Conservation (phyloP, 305 asterid genomes). For the Fraxinus ornus region DNA sequence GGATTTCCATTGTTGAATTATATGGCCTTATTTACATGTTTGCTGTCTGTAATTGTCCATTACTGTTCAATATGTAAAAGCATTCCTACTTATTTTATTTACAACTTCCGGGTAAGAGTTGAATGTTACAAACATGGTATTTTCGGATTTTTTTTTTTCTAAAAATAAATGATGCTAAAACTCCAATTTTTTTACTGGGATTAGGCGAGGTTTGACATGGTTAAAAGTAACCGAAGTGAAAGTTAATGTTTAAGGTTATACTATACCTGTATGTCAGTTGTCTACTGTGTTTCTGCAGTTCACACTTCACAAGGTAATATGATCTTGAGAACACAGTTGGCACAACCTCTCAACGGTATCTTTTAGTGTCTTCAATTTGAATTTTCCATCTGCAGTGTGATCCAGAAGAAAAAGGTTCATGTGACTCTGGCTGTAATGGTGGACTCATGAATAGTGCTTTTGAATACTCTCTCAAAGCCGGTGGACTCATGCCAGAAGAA, state of each 20-base stretch:
- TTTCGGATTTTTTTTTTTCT: neutral
- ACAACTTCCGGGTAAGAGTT: neutral
- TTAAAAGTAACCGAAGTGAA: neutral
- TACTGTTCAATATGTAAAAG: neutral
- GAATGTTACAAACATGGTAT: neutral
- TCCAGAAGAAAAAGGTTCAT: conserved; percentile 31
- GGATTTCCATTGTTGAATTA: neutral
- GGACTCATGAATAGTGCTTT: conserved; percentile 51
- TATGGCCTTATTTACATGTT: neutral
- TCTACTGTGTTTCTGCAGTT: neutral
- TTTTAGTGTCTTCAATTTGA: neutral
- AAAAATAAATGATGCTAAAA: neutral
- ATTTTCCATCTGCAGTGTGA: conserved; percentile 31
- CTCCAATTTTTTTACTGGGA: conserved; percentile 20
- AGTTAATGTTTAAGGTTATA: conserved; percentile 1
- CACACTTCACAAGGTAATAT: neutral
- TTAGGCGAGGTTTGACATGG: conserved; percentile 35
- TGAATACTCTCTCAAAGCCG: conserved; percentile 47
- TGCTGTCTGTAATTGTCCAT: neutral
- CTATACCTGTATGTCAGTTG: neutral
- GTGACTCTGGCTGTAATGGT: conserved; percentile 41
- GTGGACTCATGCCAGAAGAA: conserved; percentile 53
- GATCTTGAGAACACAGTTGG: neutral
- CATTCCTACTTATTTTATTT: neutral
- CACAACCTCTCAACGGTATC: neutral